Evolutionary conservation across 2,329 filamentous ascomycete genomes (phyloP).

Genomic region (Aspergillus bombycis): DNA sequence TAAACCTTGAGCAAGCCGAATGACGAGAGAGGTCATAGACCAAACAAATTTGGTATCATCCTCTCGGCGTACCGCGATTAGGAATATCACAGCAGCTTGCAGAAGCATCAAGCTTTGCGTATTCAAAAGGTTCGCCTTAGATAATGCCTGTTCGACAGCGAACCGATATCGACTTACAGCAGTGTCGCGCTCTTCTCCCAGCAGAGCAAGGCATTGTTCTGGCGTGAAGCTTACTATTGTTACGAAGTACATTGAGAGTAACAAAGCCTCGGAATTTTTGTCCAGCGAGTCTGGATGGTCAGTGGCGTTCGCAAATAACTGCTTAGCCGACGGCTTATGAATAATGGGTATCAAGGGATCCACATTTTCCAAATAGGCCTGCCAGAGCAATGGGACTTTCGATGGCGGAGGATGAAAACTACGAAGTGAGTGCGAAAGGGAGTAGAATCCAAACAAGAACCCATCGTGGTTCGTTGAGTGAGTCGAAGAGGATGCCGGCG

Average conservation of each 20-base stretch:
- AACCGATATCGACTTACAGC: constrained; percentile 62
- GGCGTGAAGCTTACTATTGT: constrained; percentile 50
- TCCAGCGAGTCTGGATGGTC: constrained; percentile 54
- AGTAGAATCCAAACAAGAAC: constrained; percentile 64
- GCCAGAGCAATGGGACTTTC: constrained; percentile 58
- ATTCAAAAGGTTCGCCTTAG: constrained; percentile 64
- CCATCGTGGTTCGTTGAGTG: constrained; percentile 55
- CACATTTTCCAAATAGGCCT: constrained; percentile 63
- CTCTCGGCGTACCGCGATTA: constrained; percentile 53
- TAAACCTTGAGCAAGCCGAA: constrained; percentile 49
- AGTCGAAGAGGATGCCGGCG: constrained; percentile 45
- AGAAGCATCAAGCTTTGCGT: constrained; percentile 65
- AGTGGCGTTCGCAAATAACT: constrained; percentile 54
- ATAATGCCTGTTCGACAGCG: constrained; percentile 65
- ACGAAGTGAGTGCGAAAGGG: constrained; percentile 58
- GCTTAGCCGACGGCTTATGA: constrained; percentile 58
- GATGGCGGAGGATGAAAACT: constrained; percentile 58
- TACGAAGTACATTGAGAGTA: constrained; percentile 66
- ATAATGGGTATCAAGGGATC: constrained; percentile 64
- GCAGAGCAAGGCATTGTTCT: constrained; percentile 45
- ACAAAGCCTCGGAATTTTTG: constrained; percentile 58
- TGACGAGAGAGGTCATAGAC: constrained; percentile 46
- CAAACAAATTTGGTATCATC: constrained; percentile 48
- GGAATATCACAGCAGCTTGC: constrained; percentile 65
- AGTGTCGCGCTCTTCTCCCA: constrained; percentile 56